Evolutionary conservation across 2,329 filamentous ascomycete species (phyloP).

Genomic region (Talaromyces funiculosus): DNA sequence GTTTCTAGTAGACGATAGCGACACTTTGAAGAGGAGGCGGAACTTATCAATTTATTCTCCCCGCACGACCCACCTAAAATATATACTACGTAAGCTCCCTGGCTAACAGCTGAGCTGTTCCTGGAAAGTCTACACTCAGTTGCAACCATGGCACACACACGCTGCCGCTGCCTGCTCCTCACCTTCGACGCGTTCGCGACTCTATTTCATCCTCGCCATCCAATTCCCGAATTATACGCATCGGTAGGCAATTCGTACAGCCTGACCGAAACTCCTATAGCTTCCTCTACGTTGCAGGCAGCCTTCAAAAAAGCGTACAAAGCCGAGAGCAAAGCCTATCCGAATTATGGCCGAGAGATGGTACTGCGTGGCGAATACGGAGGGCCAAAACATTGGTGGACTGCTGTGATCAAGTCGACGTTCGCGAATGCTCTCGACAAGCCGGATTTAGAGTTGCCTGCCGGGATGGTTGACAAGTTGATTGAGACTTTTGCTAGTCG

Average conservation of each 20-base stretch:
- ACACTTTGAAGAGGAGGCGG: background rate
- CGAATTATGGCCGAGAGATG: slow-evolving; percentile 41
- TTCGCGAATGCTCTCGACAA: slow-evolving; percentile 26
- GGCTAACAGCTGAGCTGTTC: background rate
- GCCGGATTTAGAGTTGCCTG: slow-evolving; percentile 23
- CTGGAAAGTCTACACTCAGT: background rate
- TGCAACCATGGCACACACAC: background rate
- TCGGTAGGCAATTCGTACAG: slow-evolving; percentile 33
- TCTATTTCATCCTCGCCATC: slow-evolving; percentile 37
- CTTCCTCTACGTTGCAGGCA: slow-evolving; percentile 23
- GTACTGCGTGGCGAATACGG: slow-evolving; percentile 31
- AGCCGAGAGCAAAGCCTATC: slow-evolving; percentile 25
- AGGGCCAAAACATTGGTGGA: slow-evolving; percentile 42
- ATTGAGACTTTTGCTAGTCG: slow-evolving; percentile 36
- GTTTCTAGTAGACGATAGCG: background rate
- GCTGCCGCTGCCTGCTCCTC: slow-evolving; percentile 30
- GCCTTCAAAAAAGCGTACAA: slow-evolving; percentile 36
- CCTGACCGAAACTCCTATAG: slow-evolving; percentile 24
- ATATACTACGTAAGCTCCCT: background rate
- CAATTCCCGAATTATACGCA: slow-evolving; percentile 38
- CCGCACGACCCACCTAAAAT: background rate
- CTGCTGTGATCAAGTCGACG: slow-evolving; percentile 35
- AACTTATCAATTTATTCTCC: background rate
- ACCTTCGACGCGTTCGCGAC: slow-evolving; percentile 45
- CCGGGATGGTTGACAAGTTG: slow-evolving; percentile 29